Evolutionary conservation across 2,329 filamentous ascomycete species (phyloP), one percentile per base, ranked within the genome.

Genomic region (Nemania sp.): DNA sequence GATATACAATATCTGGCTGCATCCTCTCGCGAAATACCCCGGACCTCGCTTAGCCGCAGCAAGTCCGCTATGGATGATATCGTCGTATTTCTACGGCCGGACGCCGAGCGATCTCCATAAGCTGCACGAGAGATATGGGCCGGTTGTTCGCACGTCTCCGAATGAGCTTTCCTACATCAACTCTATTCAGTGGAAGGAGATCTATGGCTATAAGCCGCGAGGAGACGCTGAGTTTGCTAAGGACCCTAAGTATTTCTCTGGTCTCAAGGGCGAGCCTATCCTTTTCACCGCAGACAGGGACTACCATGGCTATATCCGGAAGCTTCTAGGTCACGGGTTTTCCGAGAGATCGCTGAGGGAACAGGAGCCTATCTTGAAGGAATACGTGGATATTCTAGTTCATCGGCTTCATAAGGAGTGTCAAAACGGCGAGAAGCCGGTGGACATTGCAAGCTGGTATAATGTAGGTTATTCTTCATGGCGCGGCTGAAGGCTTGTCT

Each of bases 91-190:
- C 38, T 5, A 49, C 3, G 59, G 64, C 5, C 22, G 5, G 3
- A 63, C 59, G 4, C 64, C 64, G 6, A 54, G 35, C n/a, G 64
- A 67, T 13, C 53, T 67, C 5, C 38, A 26, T 11, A 58, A 58
- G 41, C 10, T 56, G 20, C 64, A 67, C 35, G 47, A 67, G 4
- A 22, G 58, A 54, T 63, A 67, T 5, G 58, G 64, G 1, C 64
- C 64, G 3, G 27, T 67, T 49, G 59, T 67, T 13, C 53, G 64
- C 26, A 67, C 53, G 5, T 52, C 20, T 6, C 64, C 59, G 0
- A 67, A 63, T 26, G 64, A 67, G 5, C 38, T 67, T 11, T 67
- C 64, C 22, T 67, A 58, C 35, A 26, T 63, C 45, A 57, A 63
- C 18, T 59, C 64, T 24, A 38, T 26, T 13, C 59, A 58, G 58